Conservation (phyloP, 176 grass and related monocot genomes). For the Alopecurus myosuroides region DNA sequence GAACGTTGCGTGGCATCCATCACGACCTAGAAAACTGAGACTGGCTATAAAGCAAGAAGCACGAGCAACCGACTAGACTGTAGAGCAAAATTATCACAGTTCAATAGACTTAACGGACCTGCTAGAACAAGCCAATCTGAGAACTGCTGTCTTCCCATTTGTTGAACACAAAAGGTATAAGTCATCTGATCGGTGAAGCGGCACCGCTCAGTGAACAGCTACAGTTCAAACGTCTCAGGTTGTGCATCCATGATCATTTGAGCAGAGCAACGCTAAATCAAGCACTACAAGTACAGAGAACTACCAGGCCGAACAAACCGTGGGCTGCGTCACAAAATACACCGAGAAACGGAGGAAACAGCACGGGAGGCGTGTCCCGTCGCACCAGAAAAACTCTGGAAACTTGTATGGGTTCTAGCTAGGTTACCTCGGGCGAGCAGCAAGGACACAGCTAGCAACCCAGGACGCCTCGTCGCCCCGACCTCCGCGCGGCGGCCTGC, state of each 20-base stretch:
- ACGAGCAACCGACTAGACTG: neutral
- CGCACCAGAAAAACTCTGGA: neutral
- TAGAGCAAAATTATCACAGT: neutral
- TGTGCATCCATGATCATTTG: neutral
- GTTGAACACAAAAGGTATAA: neutral
- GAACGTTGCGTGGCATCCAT: neutral
- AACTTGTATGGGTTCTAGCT: neutral
- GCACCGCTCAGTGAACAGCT: neutral
- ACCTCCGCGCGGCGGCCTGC: conserved; percentile 29
- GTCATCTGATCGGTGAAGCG: neutral
- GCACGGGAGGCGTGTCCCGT: neutral
- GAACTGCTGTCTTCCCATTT: neutral
- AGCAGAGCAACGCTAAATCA: conserved; percentile 8
- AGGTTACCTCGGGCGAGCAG: conserved; percentile 22
- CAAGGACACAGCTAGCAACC: neutral
- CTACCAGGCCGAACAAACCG: neutral
- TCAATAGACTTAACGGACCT: neutral
- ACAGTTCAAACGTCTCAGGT: neutral
- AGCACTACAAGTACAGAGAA: neutral
- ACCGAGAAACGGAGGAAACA: neutral
- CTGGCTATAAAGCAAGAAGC: neutral
- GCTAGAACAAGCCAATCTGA: neutral
- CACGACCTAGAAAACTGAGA: neutral
- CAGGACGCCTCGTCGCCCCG: conserved; percentile 1
- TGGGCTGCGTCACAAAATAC: neutral